phyloP scores from a whole-genome alignment of 2,329 filamentous ascomycete species.

The Arthrinium puccinioides region DNA sequence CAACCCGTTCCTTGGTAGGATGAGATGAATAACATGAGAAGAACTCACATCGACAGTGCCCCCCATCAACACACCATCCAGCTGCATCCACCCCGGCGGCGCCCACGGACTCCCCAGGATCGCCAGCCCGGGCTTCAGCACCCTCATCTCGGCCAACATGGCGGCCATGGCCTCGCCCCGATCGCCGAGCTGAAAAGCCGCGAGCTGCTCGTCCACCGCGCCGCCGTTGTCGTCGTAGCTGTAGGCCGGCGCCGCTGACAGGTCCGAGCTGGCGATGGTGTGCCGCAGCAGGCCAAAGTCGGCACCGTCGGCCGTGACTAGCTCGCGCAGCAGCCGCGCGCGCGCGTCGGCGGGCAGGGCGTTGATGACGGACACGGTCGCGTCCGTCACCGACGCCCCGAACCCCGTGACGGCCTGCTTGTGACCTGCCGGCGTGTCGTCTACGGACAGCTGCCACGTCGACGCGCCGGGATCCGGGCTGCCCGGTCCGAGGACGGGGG shows the following conservation, averaged over 20 bases:
- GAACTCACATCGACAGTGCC: slow-evolving; percentile 3
- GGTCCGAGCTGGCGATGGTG: slow-evolving; percentile 31
- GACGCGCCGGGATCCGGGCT: slow-evolving; percentile 21
- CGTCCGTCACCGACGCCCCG: slow-evolving; percentile 34
- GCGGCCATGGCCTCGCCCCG: slow-evolving; percentile 30
- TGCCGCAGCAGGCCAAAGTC: slow-evolving; percentile 32
- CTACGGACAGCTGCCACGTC: slow-evolving; percentile 29
- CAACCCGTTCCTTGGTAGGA: too few relatives aligned
- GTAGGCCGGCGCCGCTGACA: slow-evolving; percentile 30
- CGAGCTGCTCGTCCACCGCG: slow-evolving; percentile 19
- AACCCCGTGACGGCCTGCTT: slow-evolving; percentile 34
- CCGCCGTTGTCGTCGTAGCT: slow-evolving; percentile 29
- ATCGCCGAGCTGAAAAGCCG: slow-evolving; percentile 27
- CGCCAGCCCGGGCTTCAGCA: slow-evolving; percentile 25
- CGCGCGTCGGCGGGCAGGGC: slow-evolving; percentile 21
- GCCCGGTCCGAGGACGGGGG: slow-evolving; percentile 25
- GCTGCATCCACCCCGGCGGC: slow-evolving; percentile 35
- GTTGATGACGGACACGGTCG: slow-evolving; percentile 30
- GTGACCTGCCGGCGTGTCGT: slow-evolving; percentile 28
- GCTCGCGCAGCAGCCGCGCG: slow-evolving; percentile 23
- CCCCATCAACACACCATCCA: slow-evolving; percentile 15
- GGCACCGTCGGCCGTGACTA: slow-evolving; percentile 28
- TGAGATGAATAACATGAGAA: neutral
- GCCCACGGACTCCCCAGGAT: slow-evolving; percentile 32
- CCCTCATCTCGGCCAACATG: slow-evolving; percentile 27